phyloP scores from a whole-genome alignment of 495 filamentous ascomycete genomes.

The Trichoderma gamsii region DNA sequence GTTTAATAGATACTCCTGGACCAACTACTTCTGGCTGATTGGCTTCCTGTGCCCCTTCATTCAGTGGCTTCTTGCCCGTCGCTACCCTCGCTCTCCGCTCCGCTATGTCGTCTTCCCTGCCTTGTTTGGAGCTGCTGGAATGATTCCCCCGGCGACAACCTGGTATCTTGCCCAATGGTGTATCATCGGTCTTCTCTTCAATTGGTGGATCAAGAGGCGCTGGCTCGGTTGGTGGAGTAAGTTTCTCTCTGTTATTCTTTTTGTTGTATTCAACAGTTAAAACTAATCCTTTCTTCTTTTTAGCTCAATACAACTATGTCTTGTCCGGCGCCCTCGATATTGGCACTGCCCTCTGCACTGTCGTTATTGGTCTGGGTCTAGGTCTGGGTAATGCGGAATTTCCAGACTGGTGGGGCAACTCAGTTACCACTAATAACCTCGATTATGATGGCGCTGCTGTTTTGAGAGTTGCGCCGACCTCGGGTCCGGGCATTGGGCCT shows the following conservation, averaged over 20 bases:
- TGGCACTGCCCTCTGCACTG: slow-evolving; percentile 33
- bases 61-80: slow-evolving; percentile 43
- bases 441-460: slow-evolving; percentile 15
- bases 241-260: slow-evolving; percentile 33
- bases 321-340: slow-evolving; percentile 35
- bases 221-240: slow-evolving; percentile 50
- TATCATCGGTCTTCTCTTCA: slow-evolving; percentile 47
- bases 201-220: slow-evolving; percentile 39
- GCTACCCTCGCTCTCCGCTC: slow-evolving; percentile 33
- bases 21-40: slow-evolving; percentile 48
- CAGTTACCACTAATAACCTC: slow-evolving; percentile 11
- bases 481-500: slow-evolving; percentile 13
- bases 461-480: slow-evolving; percentile 14
- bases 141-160: slow-evolving; percentile 47
- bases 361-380: slow-evolving; percentile 20
- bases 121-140: slow-evolving; percentile 46
- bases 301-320: slow-evolving; percentile 46
- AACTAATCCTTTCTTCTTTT: slow-evolving; percentile 36
- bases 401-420: slow-evolving; percentile 20
- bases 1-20: slow-evolving; percentile 37
- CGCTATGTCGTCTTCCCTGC: slow-evolving; percentile 47
- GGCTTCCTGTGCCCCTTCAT: slow-evolving; percentile 36
- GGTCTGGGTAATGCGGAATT: slow-evolving; percentile 16
- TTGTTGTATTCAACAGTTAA: slow-evolving; percentile 18
- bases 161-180: slow-evolving; percentile 51